Evolutionary conservation across 1,284 basidiomycete genomes (phyloP).

Genomic region (Sphagnurus paluster): DNA sequence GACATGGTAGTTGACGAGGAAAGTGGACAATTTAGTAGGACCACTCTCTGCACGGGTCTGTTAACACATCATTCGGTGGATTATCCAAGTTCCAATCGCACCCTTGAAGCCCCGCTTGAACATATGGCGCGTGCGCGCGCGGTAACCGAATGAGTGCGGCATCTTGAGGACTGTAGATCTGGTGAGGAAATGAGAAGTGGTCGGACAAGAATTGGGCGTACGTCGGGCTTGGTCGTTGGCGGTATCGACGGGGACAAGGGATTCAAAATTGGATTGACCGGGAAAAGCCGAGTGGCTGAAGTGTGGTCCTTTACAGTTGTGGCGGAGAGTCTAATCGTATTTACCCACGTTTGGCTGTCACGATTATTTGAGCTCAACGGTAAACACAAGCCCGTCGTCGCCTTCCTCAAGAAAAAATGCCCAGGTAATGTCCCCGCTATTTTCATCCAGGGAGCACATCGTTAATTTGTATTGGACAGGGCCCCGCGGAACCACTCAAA

Average conservation of each 20-base stretch:
- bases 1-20: slow-evolving; percentile 89
- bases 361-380: slow-evolving; percentile 20
- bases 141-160: slow-evolving; percentile 99
- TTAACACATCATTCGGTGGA: slow-evolving; percentile 14
- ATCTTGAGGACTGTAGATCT: slow-evolving; percentile 66
- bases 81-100: slow-evolving; percentile 36
- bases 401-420: slow-evolving; percentile 73
- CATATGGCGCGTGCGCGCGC: slow-evolving; percentile 99
- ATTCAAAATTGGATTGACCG: slow-evolving; percentile 32
- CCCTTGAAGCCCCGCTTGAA: slow-evolving; percentile 98
- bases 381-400: slow-evolving; percentile 30
- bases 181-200: slow-evolving; percentile 22
- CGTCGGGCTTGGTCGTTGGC: slow-evolving; percentile 48
- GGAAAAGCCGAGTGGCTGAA: slow-evolving; percentile 45
- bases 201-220: slow-evolving; percentile 35
- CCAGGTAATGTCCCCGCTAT: slow-evolving; percentile 58
- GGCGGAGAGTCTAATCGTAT: slow-evolving; percentile 34
- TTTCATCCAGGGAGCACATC: slow-evolving; percentile 16
- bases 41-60: slow-evolving; percentile 77
- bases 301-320: slow-evolving; percentile 42
- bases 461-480: slow-evolving; percentile 50
- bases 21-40: slow-evolving; percentile 89
- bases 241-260: slow-evolving; percentile 35
- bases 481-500: slow-evolving; percentile 87
- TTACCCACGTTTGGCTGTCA: slow-evolving; percentile 31